Conservation (phyloP, 768 basidiomycete genomes). For the Collybiopsis confluens region DNA sequence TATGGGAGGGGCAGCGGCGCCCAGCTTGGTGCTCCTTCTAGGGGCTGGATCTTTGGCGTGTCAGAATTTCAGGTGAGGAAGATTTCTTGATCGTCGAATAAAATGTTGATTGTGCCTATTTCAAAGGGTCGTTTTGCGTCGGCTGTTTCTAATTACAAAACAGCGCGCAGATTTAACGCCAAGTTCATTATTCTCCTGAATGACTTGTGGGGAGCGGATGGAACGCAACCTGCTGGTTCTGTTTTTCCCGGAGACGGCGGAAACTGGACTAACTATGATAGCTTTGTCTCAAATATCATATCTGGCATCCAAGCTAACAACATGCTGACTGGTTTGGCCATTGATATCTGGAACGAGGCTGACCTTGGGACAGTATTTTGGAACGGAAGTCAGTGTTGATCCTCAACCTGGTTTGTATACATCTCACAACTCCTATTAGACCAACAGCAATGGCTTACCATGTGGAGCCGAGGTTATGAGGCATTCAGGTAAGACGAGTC, state of each 20-base stretch:
- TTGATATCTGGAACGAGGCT: conserved; percentile 19
- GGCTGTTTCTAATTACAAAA: conserved; percentile 17
- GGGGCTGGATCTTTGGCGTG: conserved; percentile 17
- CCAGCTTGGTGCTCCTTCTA: conserved; percentile 9
- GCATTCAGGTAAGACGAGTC: conserved; percentile 10
- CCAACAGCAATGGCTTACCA: conserved; percentile 14
- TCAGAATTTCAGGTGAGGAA: conserved; percentile 10
- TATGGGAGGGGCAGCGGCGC: conserved; percentile 18
- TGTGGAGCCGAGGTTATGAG: conserved; percentile 14
- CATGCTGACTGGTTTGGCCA: conserved; percentile 15
- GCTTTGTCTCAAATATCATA: conserved; percentile 16
- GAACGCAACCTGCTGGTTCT: conserved; percentile 14
- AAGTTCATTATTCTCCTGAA: conserved; percentile 19
- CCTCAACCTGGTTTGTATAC: background rate
- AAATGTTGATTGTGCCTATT: too few species aligned
- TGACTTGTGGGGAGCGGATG: conserved; percentile 19
- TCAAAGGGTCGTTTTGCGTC: conserved; percentile 14
- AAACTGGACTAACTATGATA: conserved; percentile 11
- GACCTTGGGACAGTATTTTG: conserved; percentile 14
- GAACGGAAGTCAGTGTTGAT: conserved; percentile 11
- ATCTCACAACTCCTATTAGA: background rate
- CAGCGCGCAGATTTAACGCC: conserved; percentile 14
- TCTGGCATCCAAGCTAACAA: conserved; percentile 17
- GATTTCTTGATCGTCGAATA: background rate
- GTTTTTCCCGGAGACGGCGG: conserved; percentile 15